Conservation (phyloP, 805 yeast genomes). For the Debaryomyces maramus region DNA sequence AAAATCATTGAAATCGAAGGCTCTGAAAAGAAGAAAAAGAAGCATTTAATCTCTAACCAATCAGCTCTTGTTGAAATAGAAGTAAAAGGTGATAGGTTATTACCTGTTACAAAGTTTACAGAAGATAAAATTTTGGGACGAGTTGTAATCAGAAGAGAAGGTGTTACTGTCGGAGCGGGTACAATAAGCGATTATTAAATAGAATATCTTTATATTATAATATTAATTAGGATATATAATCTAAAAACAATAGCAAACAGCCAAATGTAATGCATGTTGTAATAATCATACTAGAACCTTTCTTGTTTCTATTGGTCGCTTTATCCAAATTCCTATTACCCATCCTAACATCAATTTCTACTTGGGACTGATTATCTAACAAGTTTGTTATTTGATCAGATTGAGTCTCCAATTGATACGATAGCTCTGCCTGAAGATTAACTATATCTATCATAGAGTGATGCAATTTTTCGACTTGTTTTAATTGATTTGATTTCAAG, state of each 20-base stretch:
- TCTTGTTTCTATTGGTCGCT: slow-evolving; percentile 66
- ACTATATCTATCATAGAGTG: slow-evolving; percentile 70
- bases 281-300: slow-evolving; percentile 38
- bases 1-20: slow-evolving; percentile 38
- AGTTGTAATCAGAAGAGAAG: slow-evolving; percentile 68
- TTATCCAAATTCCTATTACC: slow-evolving; percentile 71
- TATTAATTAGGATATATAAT: slow-evolving; percentile 26
- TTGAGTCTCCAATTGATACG: slow-evolving; percentile 71
- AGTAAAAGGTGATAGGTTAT: slow-evolving; percentile 43
- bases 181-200: slow-evolving; percentile 28
- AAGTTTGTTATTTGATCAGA: slow-evolving; percentile 65
- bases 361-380: slow-evolving; percentile 65
- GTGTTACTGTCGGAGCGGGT: slow-evolving; percentile 70
- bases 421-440: slow-evolving; percentile 69
- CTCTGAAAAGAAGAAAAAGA: slow-evolving; percentile 43
- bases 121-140: slow-evolving; percentile 59
- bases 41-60: slow-evolving; percentile 61
- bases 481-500: slow-evolving; percentile 58
- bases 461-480: slow-evolving; percentile 60
- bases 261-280: slow-evolving; percentile 36
- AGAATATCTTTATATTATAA: neutral
- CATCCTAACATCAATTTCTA: slow-evolving; percentile 60
- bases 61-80: slow-evolving; percentile 59
- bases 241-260: slow-evolving; percentile 34
- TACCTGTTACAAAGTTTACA: slow-evolving; percentile 53